Conservation (phyloP, 2,329 filamentous ascomycete species). For the Fonsecaea nubica region DNA sequence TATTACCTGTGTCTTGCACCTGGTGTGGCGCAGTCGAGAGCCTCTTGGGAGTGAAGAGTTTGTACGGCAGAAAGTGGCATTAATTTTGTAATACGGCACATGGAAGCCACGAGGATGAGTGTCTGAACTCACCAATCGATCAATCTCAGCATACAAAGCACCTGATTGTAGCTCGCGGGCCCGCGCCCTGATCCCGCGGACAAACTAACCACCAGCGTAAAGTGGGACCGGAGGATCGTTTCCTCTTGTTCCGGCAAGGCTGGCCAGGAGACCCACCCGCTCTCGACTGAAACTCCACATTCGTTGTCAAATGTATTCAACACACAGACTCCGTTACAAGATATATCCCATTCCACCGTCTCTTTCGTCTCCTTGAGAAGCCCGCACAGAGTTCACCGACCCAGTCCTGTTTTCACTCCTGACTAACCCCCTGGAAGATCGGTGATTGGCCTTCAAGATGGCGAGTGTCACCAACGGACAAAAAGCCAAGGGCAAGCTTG, state of each 20-base stretch:
- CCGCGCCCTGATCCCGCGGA: conserved; percentile 5
- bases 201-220: conserved; percentile 1
- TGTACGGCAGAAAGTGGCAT: background rate
- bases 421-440: background rate
- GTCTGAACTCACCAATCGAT: background rate
- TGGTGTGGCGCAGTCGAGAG: background rate
- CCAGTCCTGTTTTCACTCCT: background rate
- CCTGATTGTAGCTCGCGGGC: conserved; percentile 1
- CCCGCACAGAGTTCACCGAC: background rate
- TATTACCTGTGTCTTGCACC: conserved; percentile 1
- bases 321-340: background rate
- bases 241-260: conserved; percentile 8
- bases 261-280: background rate
- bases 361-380: background rate
- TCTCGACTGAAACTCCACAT: conserved; percentile 2
- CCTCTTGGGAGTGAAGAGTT: background rate
- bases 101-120: background rate
- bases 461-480: background rate
- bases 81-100: background rate
- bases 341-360: background rate
- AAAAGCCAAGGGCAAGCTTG: conserved; percentile 4
- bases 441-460: background rate
- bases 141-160: background rate
- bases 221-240: conserved; percentile 6
- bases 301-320: background rate